Percentiles rank a stretch among this genome's conserved stretches.
phyloP scores from a whole-genome alignment of 2,329 filamentous ascomycete genomes.

The Pestalotiopsis sp. region DNA sequence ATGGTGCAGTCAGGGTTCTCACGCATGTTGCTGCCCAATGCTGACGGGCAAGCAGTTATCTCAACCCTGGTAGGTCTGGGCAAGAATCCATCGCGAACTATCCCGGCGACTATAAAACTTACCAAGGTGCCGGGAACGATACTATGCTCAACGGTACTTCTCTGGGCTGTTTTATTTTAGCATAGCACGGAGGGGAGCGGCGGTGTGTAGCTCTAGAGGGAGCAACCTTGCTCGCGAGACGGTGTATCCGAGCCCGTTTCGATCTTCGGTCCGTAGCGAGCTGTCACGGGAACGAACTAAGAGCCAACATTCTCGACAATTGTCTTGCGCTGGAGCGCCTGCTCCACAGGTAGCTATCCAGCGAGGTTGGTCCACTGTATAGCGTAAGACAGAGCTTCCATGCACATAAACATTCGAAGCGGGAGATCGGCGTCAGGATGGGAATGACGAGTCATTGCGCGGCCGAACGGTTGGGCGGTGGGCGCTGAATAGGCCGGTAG shows the following conservation, averaged over 20 bases:
- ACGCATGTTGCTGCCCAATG: background rate
- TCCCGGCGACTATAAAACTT: background rate
- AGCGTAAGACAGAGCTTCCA: background rate
- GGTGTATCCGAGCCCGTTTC: background rate
- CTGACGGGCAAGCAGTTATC: background rate
- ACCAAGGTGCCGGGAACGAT: background rate
- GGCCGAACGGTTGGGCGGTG: background rate
- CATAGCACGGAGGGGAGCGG: background rate
- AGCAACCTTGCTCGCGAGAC: background rate
- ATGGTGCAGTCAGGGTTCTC: background rate
- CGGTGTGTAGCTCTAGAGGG: background rate
- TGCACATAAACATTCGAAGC: background rate
- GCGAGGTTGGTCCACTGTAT: background rate
- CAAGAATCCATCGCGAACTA: background rate
- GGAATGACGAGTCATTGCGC: constrained; percentile 6
- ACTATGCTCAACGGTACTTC: background rate
- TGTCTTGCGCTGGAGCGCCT: background rate
- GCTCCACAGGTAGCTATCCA: background rate
- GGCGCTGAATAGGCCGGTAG: background rate
- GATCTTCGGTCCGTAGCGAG: constrained; percentile 1
- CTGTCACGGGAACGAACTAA: background rate
- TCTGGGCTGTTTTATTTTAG: too few species aligned
- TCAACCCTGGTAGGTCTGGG: background rate
- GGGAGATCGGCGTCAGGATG: constrained; percentile 5
- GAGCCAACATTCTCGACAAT: background rate